A percentile compares a stretch with the other conserved stretches of the same genome.
phyloP scores from a whole-genome alignment of 2,329 filamentous ascomycete genomes.

The Saccharata proteae region DNA sequence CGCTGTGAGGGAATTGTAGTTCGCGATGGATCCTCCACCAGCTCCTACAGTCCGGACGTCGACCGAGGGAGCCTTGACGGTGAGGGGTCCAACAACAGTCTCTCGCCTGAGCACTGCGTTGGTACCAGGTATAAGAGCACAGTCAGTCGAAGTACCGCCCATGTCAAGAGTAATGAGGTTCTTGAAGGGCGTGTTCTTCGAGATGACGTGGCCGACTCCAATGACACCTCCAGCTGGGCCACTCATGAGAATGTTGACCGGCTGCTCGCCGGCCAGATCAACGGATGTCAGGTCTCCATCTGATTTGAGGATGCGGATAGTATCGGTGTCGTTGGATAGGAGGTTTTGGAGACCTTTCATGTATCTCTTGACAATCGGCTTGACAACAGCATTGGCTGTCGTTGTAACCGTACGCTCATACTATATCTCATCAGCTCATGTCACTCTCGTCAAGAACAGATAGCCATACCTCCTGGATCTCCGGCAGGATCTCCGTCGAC shows the following conservation, averaged over 20 bases:
- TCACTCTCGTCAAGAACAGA: not conserved
- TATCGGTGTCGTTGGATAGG: conserved; percentile 30
- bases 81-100: conserved; percentile 32
- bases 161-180: conserved; percentile 40
- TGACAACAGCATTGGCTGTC: conserved; percentile 36
- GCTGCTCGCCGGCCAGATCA: conserved; percentile 31
- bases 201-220: conserved; percentile 35
- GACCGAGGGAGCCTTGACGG: conserved; percentile 35
- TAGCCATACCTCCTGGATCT: conserved; percentile 28
- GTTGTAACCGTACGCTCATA: conserved; percentile 39
- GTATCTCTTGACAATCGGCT: conserved; percentile 36
- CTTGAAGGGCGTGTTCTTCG: conserved; percentile 34
- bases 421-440: not conserved
- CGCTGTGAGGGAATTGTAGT: conserved; percentile 35
- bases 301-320: conserved; percentile 37
- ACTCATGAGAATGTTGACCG: conserved; percentile 39
- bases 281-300: conserved; percentile 37
- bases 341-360: conserved; percentile 28
- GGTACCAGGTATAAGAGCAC: conserved; percentile 32
- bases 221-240: conserved; percentile 39
- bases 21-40: conserved; percentile 38
- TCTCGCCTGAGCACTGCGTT: conserved; percentile 34
- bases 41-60: conserved; percentile 39
- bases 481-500: conserved; percentile 34
- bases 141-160: conserved; percentile 40